Conservation (phyloP, 2,329 filamentous ascomycete species). For the Venturia asperata region DNA sequence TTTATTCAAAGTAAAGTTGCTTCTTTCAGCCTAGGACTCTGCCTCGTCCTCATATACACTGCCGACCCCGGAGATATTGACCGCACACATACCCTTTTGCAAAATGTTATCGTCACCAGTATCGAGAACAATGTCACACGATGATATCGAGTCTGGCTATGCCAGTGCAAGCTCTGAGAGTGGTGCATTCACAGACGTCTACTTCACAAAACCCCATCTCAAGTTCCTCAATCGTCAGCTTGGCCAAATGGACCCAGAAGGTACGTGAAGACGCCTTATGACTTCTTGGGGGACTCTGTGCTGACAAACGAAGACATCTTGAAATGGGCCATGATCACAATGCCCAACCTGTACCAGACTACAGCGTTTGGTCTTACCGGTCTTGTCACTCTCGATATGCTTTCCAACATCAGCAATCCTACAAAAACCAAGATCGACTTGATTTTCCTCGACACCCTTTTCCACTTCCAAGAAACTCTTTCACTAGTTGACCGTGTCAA, state of each 20-base stretch:
- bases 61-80: background rate
- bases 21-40: constrained; percentile 8
- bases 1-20: background rate
- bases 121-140: constrained; percentile 9
- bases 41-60: background rate
- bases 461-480: constrained; percentile 47
- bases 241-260: constrained; percentile 75
- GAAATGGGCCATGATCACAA: constrained; percentile 82
- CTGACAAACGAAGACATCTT: constrained; percentile 58
- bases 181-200: constrained; percentile 62
- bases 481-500: constrained; percentile 58
- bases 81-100: background rate
- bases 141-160: constrained; percentile 68
- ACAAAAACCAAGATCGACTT: constrained; percentile 48
- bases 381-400: constrained; percentile 53
- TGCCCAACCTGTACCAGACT: constrained; percentile 69
- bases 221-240: constrained; percentile 86
- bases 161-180: constrained; percentile 60
- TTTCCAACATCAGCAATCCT: constrained; percentile 62
- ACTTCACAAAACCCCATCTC: constrained; percentile 81
- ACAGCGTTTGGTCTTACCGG: constrained; percentile 47
- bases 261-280: constrained; percentile 33
- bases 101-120: constrained; percentile 16
- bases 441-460: constrained; percentile 49
- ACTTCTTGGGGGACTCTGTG: constrained; percentile 15